Evolutionary conservation across 1,139 yeast species (phyloP), one percentile per base, ranked within the genome.

Genomic region (Maudiozyma humilis): DNA sequence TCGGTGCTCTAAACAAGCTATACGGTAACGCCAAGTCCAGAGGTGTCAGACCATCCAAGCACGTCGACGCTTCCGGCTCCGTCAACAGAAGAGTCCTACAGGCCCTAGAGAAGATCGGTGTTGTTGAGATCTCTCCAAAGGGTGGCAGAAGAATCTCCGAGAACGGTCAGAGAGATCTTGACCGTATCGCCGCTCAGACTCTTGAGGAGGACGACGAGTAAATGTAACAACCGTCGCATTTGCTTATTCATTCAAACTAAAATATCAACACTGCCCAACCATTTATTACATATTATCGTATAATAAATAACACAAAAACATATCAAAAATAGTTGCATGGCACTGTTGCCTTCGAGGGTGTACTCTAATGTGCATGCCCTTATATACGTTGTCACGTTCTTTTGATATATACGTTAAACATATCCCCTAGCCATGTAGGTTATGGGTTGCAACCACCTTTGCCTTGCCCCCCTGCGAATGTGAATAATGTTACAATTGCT

Each of bases 71-170:
- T 71, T 91, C 98, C 51, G 98, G 98, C 71, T 88, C 97, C 62
- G 79, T 91, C 69, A 93, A 91, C 96, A 88, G 99, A 84, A 88
- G 75, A 76, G 96, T 86, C 62, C 79, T 93, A 69, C 98, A 91
- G 79, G 81, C 97, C 66, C 86, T 91, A 69, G 96, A 89, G 81
- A 88, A 89, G 81, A 84, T 91, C 61, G 98, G 97, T 73, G 91
- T 91, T 63, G 78, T 91, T 66, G 98, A 91, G 78, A 79, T 84
- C 71, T 81, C 95, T 69, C 86, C 89, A 75, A 88, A 87, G 77
- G 97, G 97, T 73, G 98, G 98, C 73, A 93, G 99, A 83, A 88
- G 91, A 78, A 86, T 91, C 82, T 84, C 97, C 57, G 96, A 88
- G 73, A 86, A 88, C 77, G 99, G 99, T 71, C 97, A 91, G 80